Evolutionary conservation across 495 filamentous ascomycete species (phyloP), one percentile per base, ranked within the genome.

Genomic region (Penicillium pulvis): DNA sequence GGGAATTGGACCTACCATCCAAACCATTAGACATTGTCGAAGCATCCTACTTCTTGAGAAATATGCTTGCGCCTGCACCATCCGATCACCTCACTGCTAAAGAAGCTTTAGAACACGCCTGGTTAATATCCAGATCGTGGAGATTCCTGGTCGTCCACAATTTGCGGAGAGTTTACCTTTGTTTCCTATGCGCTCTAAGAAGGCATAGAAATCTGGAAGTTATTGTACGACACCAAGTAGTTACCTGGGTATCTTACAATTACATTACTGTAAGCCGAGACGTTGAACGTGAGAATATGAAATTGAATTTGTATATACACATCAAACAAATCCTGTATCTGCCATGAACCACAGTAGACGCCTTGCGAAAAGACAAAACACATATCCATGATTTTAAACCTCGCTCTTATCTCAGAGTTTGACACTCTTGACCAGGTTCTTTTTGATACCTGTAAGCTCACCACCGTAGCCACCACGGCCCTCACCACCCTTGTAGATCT

Each of bases 371-470:
- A 28, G 56, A 43, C 53, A 59, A 57, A 67, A 63, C 57, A 67
- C 62, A 61, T 68, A 67, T 65, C 62, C 63, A 69, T 54, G 51
- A 59, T 51, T 59, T 59, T 59, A 53, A 53, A 33, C 33, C 47
- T 49, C 56, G 43, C 45, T 47, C 48, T 52, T 45, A 42, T 8
- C 48, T 68, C 65, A 93, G 70, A 98, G 77, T 81, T 96, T 98
- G 65, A 87, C 80, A 85, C 91, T 93, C 86, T 91, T 97, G 66
- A 98, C 88, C 75, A 98, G 69, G 45, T 88, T 88, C 65, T 84
- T 90, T 81, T 97, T 97, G 71, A 98, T 96, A 82, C 94, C 94
- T 50, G 93, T 96, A 81, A 89, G 71, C 75, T 98, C 94, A 72
- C 94, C 94, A 61, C 81, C 84, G 77, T 98, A 98, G 8, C 91